Evolutionary conservation across 2,329 filamentous ascomycete genomes (phyloP).

Genomic region (Hansfordia pulvinata): DNA sequence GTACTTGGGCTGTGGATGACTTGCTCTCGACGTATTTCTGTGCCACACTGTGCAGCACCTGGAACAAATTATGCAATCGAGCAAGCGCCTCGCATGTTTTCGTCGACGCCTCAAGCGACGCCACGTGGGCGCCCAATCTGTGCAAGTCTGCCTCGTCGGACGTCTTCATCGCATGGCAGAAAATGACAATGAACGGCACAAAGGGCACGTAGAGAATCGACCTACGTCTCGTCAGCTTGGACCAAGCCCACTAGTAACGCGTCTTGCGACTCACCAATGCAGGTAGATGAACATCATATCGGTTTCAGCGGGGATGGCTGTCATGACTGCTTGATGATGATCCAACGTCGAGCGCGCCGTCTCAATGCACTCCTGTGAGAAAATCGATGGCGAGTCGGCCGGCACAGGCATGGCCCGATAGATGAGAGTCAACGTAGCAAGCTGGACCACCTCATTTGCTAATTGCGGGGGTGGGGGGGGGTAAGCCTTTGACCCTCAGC

Average conservation of each 20-base stretch:
- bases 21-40: constrained; percentile 49
- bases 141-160: constrained; percentile 34
- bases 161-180: constrained; percentile 42
- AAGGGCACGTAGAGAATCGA: constrained; percentile 43
- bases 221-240: constrained; percentile 17
- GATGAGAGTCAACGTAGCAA: constrained; percentile 38
- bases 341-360: constrained; percentile 33
- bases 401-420: constrained; percentile 36
- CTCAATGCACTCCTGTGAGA: constrained; percentile 33
- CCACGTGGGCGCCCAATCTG: constrained; percentile 40
- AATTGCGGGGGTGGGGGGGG: too few relatives aligned
- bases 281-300: constrained; percentile 32
- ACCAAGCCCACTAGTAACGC: background rate
- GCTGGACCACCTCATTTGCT: too few relatives aligned
- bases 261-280: constrained; percentile 27
- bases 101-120: constrained; percentile 36
- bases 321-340: constrained; percentile 29
- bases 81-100: constrained; percentile 42
- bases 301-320: constrained; percentile 23
- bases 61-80: constrained; percentile 47
- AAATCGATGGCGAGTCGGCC: constrained; percentile 25
- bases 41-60: constrained; percentile 47
- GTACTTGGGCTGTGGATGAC: constrained; percentile 20
- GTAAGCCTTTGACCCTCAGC: too few relatives aligned
- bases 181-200: constrained; percentile 44